Base-by-base conservation (phyloP, 129 eudicot genomes). In the Ambrosia trifida region DNA sequence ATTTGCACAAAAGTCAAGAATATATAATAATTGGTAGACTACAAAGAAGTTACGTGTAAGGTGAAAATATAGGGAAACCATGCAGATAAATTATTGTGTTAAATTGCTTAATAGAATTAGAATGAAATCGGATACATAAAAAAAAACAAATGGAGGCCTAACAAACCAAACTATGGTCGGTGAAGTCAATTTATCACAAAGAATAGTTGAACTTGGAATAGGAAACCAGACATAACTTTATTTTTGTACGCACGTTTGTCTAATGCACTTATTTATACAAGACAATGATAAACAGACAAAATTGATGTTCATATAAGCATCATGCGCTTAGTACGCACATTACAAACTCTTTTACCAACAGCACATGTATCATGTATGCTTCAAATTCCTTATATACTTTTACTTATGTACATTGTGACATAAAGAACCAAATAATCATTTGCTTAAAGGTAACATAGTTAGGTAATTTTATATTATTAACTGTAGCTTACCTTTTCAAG, bases 261-360 rank as follows among this genome's bases (percentile, higher is more conserved):
- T 46, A 64, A 68, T 68, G 63, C 69, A 69, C 47, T 11, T 47
- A 59, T 59, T 57, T 17, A 68, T 44, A 24, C 19, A 32, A 45
- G 46, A 4, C 4, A 30, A 49, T n/a, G 17, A 40, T 38, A 45
- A 59, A 38, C 7, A 20, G 19, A 59, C 11, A 68, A 32, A 57
- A 36, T 19, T 68, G 69, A 76, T 18, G 38, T 16, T 69, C 63
- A 60, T 56, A 64, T 28, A 20, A 76, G 60, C 69, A 68, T 76
- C 80, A 76, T 56, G 81, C 70, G 68, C 31, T 62, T 73, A 73
- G 64, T 64, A 73, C 71, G 64, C 70, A 71, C 78, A 63, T 73
- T 71, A 73, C 64, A 73, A 73, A 73, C 78, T 73, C 78, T 73
- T 73, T 63, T 62, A 63, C 71, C 12, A 38, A 35, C 63, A 16